Percentiles rank a stretch among this genome's conserved stretches.
These are phyloP conservation scores for Stentor coeruleus DNA, from an alignment of 73 alveolate genomes.

Conservation along the genomic window DNA sequence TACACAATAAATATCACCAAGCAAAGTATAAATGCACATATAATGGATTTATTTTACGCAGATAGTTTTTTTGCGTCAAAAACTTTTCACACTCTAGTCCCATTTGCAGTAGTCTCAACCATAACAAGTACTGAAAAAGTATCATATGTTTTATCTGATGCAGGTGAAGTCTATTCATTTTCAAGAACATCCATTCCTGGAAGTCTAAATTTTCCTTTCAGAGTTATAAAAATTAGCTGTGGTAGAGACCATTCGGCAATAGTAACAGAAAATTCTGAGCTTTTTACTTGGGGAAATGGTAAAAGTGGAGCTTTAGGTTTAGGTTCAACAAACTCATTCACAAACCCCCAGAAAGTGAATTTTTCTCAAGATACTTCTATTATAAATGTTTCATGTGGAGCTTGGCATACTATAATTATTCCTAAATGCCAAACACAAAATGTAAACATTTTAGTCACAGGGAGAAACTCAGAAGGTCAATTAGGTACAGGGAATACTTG, in stretches of 20 bases:
- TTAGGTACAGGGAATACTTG: constrained; percentile 15
- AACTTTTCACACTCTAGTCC: too few relatives aligned
- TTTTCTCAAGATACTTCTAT: neutral
- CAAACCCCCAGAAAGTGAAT: constrained; percentile 1
- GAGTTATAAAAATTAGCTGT: neutral
- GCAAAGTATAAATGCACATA: too few relatives aligned
- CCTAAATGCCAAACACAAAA: neutral
- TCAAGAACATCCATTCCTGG: neutral
- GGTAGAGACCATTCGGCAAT: neutral
- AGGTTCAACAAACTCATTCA: neutral
- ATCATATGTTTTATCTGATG: neutral
- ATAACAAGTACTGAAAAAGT: neutral
- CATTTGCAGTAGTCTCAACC: too few relatives aligned
- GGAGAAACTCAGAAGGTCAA: constrained; percentile 8
- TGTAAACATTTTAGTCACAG: neutral
- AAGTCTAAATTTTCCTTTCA: neutral
- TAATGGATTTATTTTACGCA: too few relatives aligned
- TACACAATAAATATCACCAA: too few relatives aligned
- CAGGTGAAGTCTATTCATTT: neutral
- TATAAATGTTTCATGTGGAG: constrained; percentile 6
- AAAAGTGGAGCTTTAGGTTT: constrained; percentile 26
- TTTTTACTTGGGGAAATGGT: constrained; percentile 27
- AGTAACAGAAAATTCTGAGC: neutral
- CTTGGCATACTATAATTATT: constrained; percentile 17
- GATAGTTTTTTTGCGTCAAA: too few relatives aligned